A percentile compares a stretch with the other conserved stretches of the same genome.
phyloP scores from a whole-genome alignment of 2,329 filamentous ascomycete genomes.

The Phaeosphaeria sp. region DNA sequence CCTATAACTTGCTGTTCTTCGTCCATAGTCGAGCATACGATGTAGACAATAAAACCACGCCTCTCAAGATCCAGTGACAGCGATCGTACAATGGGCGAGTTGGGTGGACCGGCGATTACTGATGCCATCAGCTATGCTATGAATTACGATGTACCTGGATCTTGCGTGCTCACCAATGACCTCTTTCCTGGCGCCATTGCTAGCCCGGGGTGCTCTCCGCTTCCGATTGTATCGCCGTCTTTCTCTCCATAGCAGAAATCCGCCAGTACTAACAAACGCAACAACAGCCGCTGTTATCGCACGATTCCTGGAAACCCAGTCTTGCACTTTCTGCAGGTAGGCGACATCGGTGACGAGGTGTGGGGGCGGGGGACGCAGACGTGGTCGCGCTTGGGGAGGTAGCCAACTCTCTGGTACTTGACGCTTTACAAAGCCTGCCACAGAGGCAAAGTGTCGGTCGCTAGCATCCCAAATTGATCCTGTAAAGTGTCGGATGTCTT shows the following conservation, averaged over 20 bases:
- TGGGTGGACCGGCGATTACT: slow-evolving; percentile 86
- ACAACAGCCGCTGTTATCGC: slow-evolving; percentile 74
- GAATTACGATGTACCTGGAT: background rate
- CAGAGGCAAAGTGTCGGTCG: slow-evolving; percentile 79
- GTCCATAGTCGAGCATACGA: slow-evolving; percentile 84
- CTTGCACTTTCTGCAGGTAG: slow-evolving; percentile 65
- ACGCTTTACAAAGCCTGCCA: slow-evolving; percentile 74
- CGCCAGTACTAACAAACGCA: slow-evolving; percentile 71
- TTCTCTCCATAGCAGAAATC: slow-evolving; percentile 64
- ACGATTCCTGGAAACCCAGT: slow-evolving; percentile 77
- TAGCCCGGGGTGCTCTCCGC: slow-evolving; percentile 77
- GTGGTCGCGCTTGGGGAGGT: slow-evolving; percentile 70
- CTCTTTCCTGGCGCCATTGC: slow-evolving; percentile 84
- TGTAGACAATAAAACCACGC: slow-evolving; percentile 89
- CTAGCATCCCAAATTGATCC: slow-evolving; percentile 78
- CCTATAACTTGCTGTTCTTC: slow-evolving; percentile 81
- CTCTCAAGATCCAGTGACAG: slow-evolving; percentile 86
- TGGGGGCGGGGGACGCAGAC: slow-evolving; percentile 55
- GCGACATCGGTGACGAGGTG: slow-evolving; percentile 49
- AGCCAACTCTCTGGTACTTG: slow-evolving; percentile 73
- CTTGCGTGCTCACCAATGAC: slow-evolving; percentile 62
- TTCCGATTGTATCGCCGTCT: slow-evolving; percentile 66
- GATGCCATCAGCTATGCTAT: slow-evolving; percentile 41
- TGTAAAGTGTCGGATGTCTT: slow-evolving; percentile 74
- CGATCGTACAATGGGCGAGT: slow-evolving; percentile 82